A percentile compares a stretch with the other conserved stretches of the same genome.
Evolutionary conservation across 768 basidiomycete genomes (phyloP).

Genomic region (Lyophyllum atratum): DNA sequence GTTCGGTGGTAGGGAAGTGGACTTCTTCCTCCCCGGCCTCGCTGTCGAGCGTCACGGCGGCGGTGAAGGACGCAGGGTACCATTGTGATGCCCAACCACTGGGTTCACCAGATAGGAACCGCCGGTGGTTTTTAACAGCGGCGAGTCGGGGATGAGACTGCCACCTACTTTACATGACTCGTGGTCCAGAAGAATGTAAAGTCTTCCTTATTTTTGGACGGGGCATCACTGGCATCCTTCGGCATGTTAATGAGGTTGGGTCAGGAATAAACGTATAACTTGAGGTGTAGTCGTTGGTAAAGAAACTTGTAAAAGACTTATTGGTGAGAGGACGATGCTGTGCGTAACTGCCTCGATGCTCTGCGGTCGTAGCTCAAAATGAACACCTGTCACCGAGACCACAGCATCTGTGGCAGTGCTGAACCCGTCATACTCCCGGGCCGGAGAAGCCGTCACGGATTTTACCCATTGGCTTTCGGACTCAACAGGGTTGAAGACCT

Average conservation of each 20-base stretch:
- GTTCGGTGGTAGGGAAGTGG: constrained; percentile 9
- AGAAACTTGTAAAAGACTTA: no score
- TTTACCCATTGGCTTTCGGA: no score
- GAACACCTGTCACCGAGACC: no score
- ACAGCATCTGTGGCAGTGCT: no score
- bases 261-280: no score
- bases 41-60: constrained; percentile 1
- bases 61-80: constrained; percentile 12
- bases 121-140: not conserved
- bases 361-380: no score
- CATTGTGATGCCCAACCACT: constrained; percentile 17
- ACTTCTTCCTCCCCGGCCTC: not conserved
- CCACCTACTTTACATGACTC: not conserved
- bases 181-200: not conserved
- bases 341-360: no score
- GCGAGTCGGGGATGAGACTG: not conserved
- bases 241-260: not conserved
- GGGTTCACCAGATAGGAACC: not conserved
- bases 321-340: no score
- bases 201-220: not conserved
- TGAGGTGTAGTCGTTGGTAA: no score
- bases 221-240: not conserved
- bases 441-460: no score
- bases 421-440: no score
- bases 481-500: no score